Evolutionary conservation across 2,329 filamentous ascomycete genomes (phyloP).

Genomic region (Aureobasidium vineae): DNA sequence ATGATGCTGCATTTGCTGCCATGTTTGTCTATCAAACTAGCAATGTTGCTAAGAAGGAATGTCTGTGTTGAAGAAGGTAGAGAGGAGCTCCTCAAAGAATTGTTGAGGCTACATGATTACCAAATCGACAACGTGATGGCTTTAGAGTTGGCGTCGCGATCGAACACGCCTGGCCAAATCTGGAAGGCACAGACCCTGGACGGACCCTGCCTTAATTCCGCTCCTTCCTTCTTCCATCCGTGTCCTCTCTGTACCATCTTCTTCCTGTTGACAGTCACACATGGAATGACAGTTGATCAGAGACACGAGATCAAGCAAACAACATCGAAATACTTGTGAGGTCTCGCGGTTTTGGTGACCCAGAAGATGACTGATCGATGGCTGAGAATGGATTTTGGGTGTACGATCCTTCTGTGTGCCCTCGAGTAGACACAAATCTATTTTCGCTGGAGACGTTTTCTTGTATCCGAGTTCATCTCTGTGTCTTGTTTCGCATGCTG

Average conservation of each 20-base stretch:
- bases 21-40: not conserved
- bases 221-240: not conserved
- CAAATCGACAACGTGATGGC: conserved; percentile 14
- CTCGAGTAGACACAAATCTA: not conserved
- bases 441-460: too few relatives aligned
- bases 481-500: not conserved
- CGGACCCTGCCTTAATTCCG: not conserved
- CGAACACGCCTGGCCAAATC: conserved; percentile 1
- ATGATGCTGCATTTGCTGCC: not conserved
- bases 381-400: not conserved
- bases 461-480: not conserved
- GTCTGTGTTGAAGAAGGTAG: not conserved
- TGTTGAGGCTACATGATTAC: conserved; percentile 15
- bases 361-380: not conserved
- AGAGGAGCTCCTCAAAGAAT: not conserved
- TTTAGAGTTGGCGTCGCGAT: conserved; percentile 20
- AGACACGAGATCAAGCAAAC: not conserved
- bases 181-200: conserved; percentile 13
- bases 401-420: not conserved
- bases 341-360: not conserved
- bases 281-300: not conserved
- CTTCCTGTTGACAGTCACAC: not conserved
- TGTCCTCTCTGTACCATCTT: not conserved
- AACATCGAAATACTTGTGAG: not conserved
- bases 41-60: not conserved